These are phyloP conservation scores for Candida railenensis DNA, from an alignment of 805 yeast species.

Conservation along the genomic window DNA sequence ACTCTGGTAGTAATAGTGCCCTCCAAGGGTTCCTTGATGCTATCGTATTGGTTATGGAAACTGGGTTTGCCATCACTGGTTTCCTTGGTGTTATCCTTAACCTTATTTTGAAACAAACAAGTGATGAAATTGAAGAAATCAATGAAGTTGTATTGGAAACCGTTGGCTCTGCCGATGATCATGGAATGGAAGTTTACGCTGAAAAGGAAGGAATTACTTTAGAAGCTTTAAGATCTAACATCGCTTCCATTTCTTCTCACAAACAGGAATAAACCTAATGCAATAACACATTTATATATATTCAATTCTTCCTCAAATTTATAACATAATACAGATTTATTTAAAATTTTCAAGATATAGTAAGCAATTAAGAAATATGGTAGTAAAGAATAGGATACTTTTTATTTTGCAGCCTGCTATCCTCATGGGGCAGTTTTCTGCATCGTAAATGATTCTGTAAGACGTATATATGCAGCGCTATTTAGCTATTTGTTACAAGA, in stretches of 20 bases:
- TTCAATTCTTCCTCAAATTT: not conserved
- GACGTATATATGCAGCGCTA: no score
- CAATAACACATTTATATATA: not conserved
- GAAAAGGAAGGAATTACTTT: conserved; percentile 30
- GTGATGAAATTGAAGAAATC: conserved; percentile 32
- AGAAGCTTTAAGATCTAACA: conserved; percentile 19
- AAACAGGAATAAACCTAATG: not conserved
- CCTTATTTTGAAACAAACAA: conserved; percentile 59
- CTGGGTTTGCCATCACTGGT: conserved; percentile 72
- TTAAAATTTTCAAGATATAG: not conserved
- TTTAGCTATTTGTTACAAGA: no score
- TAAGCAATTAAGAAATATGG: no score
- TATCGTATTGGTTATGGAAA: conserved; percentile 65
- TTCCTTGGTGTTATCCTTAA: conserved; percentile 61
- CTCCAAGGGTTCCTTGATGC: conserved; percentile 67
- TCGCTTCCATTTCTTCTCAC: conserved; percentile 3
- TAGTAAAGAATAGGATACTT: no score
- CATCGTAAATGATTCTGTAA: no score
- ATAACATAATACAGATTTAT: not conserved
- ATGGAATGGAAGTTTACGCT: conserved; percentile 30
- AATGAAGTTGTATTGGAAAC: conserved; percentile 33
- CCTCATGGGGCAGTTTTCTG: no score
- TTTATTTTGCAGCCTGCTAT: no score
- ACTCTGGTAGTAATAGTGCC: conserved; percentile 56
- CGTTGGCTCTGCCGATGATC: conserved; percentile 41